Conservation (phyloP, 1,284 basidiomycete species). For the Rhodotorula sp. region DNA sequence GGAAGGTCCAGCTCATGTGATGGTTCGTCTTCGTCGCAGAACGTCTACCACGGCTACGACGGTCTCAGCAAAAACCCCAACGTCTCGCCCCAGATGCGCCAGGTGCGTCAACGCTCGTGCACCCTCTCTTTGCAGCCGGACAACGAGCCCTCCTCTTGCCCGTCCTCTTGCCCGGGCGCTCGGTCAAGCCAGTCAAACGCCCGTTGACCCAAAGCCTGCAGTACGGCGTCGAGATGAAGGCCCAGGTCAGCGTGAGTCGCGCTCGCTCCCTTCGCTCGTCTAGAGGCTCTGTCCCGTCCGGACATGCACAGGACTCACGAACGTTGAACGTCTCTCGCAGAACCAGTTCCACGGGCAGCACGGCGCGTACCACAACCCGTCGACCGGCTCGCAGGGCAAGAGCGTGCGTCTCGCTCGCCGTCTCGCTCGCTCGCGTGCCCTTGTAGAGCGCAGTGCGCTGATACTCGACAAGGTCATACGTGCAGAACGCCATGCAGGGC, state of each 20-base stretch:
- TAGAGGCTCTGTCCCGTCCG: too few relatives aligned
- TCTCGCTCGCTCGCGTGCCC: not conserved
- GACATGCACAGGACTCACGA: not conserved
- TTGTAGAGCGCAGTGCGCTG: not conserved
- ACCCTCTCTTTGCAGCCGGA: not conserved
- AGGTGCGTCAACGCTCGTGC: not conserved
- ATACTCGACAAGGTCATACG: not conserved
- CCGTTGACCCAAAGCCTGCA: not conserved
- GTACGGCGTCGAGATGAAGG: not conserved
- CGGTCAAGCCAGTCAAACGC: not conserved
- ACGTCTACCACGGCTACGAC: slow-evolving; percentile 8
- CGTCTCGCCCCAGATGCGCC: not conserved
- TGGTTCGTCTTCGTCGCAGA: too few relatives aligned
- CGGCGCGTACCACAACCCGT: slow-evolving; percentile 2
- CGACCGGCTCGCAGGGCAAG: not conserved
- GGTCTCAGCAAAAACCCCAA: slow-evolving; percentile 2
- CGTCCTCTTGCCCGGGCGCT: too few relatives aligned
- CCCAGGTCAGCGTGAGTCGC: not conserved
- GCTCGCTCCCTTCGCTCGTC: not conserved
- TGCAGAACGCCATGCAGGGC: not conserved
- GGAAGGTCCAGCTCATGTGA: not conserved
- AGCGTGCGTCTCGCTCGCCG: not conserved
- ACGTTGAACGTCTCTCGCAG: not conserved
- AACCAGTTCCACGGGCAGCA: slow-evolving; percentile 1
- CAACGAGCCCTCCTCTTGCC: not conserved